A percentile compares a stretch with the other conserved stretches of the same genome.
phyloP scores from a whole-genome alignment of 306 rosid genomes.

The Oemleria cerasiformis region DNA sequence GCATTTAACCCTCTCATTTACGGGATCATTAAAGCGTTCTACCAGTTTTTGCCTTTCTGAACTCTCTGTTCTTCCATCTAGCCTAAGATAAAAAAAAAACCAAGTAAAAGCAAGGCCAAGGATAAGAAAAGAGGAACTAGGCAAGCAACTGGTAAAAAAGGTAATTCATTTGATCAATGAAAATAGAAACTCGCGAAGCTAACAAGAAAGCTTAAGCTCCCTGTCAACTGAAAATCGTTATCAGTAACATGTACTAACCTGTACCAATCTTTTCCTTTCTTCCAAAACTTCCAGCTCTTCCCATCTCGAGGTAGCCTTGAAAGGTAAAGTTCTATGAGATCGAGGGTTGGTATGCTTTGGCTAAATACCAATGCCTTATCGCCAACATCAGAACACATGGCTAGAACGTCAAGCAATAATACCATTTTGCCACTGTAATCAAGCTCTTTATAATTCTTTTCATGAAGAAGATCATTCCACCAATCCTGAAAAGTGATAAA shows the following conservation, averaged over 20 bases:
- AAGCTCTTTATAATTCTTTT: conserved; percentile 63
- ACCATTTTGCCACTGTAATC: conserved; percentile 98
- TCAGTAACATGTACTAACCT: conserved; percentile 55
- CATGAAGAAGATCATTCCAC: conserved; percentile 90
- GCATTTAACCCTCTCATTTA: conserved; percentile 85
- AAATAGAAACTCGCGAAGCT: not conserved
- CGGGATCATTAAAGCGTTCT: conserved; percentile 84
- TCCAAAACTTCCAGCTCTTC: conserved; percentile 74
- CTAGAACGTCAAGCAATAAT: conserved; percentile 74
- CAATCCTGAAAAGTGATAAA: conserved; percentile 61
- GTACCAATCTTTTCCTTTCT: conserved; percentile 95
- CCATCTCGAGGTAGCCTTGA: conserved; percentile 66
- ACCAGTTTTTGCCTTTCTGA: conserved; percentile 93
- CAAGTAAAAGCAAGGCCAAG: not conserved
- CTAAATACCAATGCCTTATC: conserved; percentile 96
- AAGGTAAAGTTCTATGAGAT: conserved; percentile 82
- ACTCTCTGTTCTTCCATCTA: conserved; percentile 97
- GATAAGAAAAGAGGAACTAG: not conserved
- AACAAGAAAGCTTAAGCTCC: not conserved
- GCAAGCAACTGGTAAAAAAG: not conserved
- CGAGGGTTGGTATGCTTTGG: conserved; percentile 97
- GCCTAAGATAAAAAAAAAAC: conserved; percentile 41
- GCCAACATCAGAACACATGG: conserved; percentile 76
- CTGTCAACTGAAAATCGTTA: conserved; percentile 15
- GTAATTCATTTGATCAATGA: not conserved